Base-by-base conservation (phyloP, 1,284 basidiomycete species). In the Abortiporus biennis region DNA sequence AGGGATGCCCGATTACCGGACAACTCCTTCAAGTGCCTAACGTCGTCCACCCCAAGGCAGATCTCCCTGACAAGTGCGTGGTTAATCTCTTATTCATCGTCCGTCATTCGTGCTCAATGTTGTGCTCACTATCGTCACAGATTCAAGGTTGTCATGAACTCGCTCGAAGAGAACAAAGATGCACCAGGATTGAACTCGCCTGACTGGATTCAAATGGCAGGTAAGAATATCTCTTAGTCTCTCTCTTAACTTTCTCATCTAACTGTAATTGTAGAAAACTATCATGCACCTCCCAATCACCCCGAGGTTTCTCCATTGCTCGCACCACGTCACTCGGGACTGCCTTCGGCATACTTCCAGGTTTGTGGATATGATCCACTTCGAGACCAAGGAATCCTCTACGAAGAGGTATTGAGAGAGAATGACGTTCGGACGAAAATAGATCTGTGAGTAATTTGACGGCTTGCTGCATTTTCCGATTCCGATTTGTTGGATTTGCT, bases 301-400 rank as follows among this genome's bases (percentile, higher is more conserved):
- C 49, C 38, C 8, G 30, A 38, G 1, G 19, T 33, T 25, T 46
- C 48, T 2, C 47, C 46, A 13, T 12, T 44, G 3, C 36, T 47
- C 1, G 22, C 30, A 4, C 19, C 43, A 1, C 21, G 30, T 6
- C 48, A 47, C 13, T 33, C 41, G 2, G 43, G 39, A 11, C 42
- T 52, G 13, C 50, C 52, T 12, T 48, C 48, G 2, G 30, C 46
- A 6, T 44, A 38, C 25, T 21, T 50, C 3, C 50, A 52, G 40
- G 19, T 52, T 12, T 44, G 41, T 22, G 52, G 48, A 9, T 11
- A 47, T 21, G 52, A 54, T 37, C 41, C 44, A 6, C 34, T 54
- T 15, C 25, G 52, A 8, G 52, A 51, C 35, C 50, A 53, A 22
- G 50, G 31, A 2, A 9, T 53, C 13, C 42, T 53, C 9, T 53